Percentiles rank a stretch among this genome's conserved stretches.
These are phyloP conservation scores for Arachis stenosperma DNA, from an alignment of 306 rosid species.

Conservation along the genomic window DNA sequence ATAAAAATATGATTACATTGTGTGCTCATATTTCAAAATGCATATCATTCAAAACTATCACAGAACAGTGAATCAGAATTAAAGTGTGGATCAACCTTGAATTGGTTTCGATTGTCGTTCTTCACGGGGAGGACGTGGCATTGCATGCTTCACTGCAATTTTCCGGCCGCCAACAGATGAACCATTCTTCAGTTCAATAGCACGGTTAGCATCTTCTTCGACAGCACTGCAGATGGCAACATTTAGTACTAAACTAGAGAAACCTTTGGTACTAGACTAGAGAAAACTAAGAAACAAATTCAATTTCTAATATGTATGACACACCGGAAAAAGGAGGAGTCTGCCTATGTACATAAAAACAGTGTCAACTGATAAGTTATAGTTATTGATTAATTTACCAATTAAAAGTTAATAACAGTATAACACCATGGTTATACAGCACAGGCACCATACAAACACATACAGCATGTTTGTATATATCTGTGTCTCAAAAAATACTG, in stretches of 20 bases:
- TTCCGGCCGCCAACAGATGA: conserved; percentile 75
- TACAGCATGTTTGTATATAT: too few species aligned
- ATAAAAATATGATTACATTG: not conserved
- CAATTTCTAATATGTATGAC: not conserved
- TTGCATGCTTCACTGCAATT: conserved; percentile 80
- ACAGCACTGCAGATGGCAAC: conserved; percentile 68
- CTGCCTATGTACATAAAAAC: not conserved
- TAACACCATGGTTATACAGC: too few species aligned
- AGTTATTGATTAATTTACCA: conserved; percentile 9
- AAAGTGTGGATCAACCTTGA: conserved; percentile 60
- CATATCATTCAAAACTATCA: conserved; percentile 7
- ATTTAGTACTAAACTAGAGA: conserved; percentile 36
- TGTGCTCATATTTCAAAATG: conserved; percentile 32
- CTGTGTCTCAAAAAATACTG: too few species aligned
- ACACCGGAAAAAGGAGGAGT: not conserved
- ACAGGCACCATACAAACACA: too few species aligned
- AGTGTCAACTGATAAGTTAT: conserved; percentile 11
- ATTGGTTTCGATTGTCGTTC: conserved; percentile 63
- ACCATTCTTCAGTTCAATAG: conserved; percentile 80
- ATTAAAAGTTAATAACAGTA: not conserved
- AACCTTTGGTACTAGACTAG: conserved; percentile 31
- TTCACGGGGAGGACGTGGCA: conserved; percentile 81
- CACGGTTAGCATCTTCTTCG: conserved; percentile 76
- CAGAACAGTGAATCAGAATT: conserved; percentile 22
- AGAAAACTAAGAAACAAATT: conserved; percentile 16